A percentile compares a stretch with the other conserved stretches of the same genome.
Conservation (phyloP, 1,139 yeast species). For the Eremothecium cymbalariae region DNA sequence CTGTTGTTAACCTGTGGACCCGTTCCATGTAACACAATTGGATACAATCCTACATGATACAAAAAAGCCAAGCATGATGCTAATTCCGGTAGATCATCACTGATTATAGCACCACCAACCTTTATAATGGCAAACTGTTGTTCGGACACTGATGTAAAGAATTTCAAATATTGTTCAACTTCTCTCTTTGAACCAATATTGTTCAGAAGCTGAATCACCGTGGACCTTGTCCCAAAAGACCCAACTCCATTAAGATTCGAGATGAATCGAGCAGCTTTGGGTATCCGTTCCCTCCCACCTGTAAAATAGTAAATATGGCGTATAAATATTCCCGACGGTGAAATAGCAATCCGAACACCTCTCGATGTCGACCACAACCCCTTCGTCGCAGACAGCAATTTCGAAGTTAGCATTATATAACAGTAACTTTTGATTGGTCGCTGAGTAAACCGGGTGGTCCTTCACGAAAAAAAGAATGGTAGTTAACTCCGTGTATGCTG, state of each 20-base stretch:
- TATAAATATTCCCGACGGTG: too few relatives aligned
- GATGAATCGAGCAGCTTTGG: too few relatives aligned
- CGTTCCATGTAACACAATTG: conserved; percentile 94
- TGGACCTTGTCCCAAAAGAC: conserved; percentile 57
- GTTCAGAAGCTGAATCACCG: conserved; percentile 88
- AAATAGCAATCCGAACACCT: too few relatives aligned
- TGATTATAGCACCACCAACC: conserved; percentile 98
- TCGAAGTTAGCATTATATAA: too few relatives aligned
- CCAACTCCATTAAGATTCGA: conserved; percentile 30
- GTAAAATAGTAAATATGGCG: too few relatives aligned
- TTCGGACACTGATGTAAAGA: conserved; percentile 89
- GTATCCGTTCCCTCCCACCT: too few relatives aligned
- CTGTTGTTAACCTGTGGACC: conserved; percentile 97
- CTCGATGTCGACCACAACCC: too few relatives aligned
- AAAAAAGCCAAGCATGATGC: conserved; percentile 94
- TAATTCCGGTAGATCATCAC: conserved; percentile 84
- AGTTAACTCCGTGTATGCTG: too few relatives aligned
- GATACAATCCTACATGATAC: conserved; percentile 95
- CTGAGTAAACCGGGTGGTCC: too few relatives aligned
- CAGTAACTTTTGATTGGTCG: too few relatives aligned
- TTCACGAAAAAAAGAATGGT: too few relatives aligned
- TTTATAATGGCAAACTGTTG: conserved; percentile 98
- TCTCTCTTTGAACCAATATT: conserved; percentile 96
- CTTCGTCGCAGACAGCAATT: too few relatives aligned
- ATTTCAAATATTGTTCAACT: conserved; percentile 93